Conservation (phyloP, 768 basidiomycete species). For the Coprinopsis marcescibilis region DNA sequence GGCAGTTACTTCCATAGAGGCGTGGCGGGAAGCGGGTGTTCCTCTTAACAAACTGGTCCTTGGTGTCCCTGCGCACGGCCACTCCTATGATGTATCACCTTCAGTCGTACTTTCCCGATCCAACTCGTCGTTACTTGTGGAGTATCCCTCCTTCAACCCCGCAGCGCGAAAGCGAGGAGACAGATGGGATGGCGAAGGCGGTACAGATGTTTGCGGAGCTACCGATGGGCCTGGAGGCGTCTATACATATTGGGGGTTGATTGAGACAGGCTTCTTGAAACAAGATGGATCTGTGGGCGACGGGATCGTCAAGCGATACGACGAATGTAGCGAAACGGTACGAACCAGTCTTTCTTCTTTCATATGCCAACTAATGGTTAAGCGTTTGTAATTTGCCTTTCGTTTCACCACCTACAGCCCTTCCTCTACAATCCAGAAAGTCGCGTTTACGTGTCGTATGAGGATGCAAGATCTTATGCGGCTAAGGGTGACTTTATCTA, state of each 20-base stretch:
- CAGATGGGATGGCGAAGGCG: slow-evolving; percentile 44
- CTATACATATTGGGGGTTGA: slow-evolving; percentile 60
- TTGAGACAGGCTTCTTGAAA: slow-evolving; percentile 50
- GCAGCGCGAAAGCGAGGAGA: slow-evolving; percentile 45
- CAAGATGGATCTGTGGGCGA: slow-evolving; percentile 31
- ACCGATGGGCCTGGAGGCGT: slow-evolving; percentile 45
- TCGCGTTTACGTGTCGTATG: slow-evolving; percentile 59
- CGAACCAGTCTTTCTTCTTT: neutral
- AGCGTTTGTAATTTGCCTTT: slow-evolving; percentile 4
- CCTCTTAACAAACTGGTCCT: slow-evolving; percentile 67
- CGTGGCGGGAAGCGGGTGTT: slow-evolving; percentile 78
- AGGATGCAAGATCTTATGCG: slow-evolving; percentile 53
- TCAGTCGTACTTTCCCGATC: slow-evolving; percentile 29
- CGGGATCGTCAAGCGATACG: slow-evolving; percentile 49
- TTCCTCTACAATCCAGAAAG: slow-evolving; percentile 55
- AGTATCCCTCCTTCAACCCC: slow-evolving; percentile 49
- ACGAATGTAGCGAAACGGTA: slow-evolving; percentile 73
- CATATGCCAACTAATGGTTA: neutral
- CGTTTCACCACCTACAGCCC: slow-evolving; percentile 37
- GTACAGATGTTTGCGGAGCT: slow-evolving; percentile 56
- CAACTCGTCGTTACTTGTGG: slow-evolving; percentile 25
- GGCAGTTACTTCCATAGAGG: slow-evolving; percentile 62
- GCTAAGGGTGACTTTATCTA: slow-evolving; percentile 60
- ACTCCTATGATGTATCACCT: slow-evolving; percentile 51
- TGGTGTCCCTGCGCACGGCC: slow-evolving; percentile 82